Base-by-base conservation (phyloP, 1,284 basidiomycete species). In the Xerocomus amazonicus region DNA sequence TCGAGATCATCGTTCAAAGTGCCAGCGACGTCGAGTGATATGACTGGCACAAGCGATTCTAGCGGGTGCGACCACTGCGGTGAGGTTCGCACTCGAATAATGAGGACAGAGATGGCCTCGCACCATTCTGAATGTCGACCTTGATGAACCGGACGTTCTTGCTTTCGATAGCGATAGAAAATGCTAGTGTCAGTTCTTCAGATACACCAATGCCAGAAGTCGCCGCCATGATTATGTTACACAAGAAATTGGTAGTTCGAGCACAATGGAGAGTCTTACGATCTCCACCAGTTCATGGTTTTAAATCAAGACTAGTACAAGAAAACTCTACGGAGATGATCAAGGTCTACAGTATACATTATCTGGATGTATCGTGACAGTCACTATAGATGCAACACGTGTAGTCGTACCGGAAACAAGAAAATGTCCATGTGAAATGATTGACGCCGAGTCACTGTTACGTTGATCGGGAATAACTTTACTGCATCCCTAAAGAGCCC, bases 61-160 rank as follows among this genome's bases (percentile, higher is more conserved):
- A 48, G 48, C 29, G 35, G 52, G 50, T 50, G 50, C 56, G 55
- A 50, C 49, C 39, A 40, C n/a, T n/a, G n/a, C n/a, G 35, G 62
- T 62, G 43, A 68, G 67, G 52, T 50, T 53, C 41, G 56, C 47
- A 58, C 56, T 53, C 43, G 58, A 55, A 35, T n/a, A 65, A 55
- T 49, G 48, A 31, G 8, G 31, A 37, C 43, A 19, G 53, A 26
- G 19, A 54, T 35, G 43, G 45, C 48, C 40, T 53, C 64, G 67
- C 68, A 90, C 89, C 88, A 65, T 90, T 80, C 56, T 73, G 70
- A 62, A 91, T 89, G 38, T 75, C 74, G 52, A 91, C 74, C 67
- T 87, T 88, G 70, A 91, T 71, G 67, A 90, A 90, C 36, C 88
- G 78, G 48, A 76, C 70, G 43, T 70, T 61, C 51, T 67, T 71